Percentiles rank a stretch among this genome's conserved stretches.
Evolutionary conservation across 768 basidiomycete genomes (phyloP).

Genomic region (Auriculariales sp.): DNA sequence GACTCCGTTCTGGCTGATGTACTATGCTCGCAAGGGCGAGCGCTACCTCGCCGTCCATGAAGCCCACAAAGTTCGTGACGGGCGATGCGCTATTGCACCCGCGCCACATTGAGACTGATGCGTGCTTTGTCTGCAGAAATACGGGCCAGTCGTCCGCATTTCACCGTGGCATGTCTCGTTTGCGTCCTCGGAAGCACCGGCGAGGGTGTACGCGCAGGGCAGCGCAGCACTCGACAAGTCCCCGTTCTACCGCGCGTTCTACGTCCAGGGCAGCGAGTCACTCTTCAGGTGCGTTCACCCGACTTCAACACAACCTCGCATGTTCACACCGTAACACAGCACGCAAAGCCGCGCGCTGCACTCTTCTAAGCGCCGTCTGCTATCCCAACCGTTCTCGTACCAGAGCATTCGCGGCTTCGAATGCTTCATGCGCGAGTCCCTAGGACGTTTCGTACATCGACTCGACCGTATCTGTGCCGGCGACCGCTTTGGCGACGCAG

Average conservation of each 20-base stretch:
- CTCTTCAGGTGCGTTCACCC: too few species aligned
- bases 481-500: slow-evolving; percentile 7
- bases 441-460: background rate
- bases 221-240: slow-evolving; percentile 16
- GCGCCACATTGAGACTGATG: background rate
- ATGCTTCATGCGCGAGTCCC: slow-evolving; percentile 1
- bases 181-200: slow-evolving; percentile 14
- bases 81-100: background rate
- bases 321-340: too few species aligned
- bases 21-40: slow-evolving; percentile 15
- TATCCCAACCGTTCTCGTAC: slow-evolving; percentile 19
- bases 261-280: slow-evolving; percentile 9
- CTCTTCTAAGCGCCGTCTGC: slow-evolving; percentile 16
- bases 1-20: slow-evolving; percentile 19
- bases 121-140: slow-evolving; percentile 11
- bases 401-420: slow-evolving; percentile 2
- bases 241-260: slow-evolving; percentile 19
- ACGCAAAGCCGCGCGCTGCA: slow-evolving; percentile 19
- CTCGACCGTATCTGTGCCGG: slow-evolving; percentile 1
- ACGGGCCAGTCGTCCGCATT: slow-evolving; percentile 18
- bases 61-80: slow-evolving; percentile 13
- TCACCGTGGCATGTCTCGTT: slow-evolving; percentile 21
- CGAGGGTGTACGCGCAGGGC: slow-evolving; percentile 20
- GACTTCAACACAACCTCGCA: too few species aligned
- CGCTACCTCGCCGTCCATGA: slow-evolving; percentile 18